phyloP scores from a whole-genome alignment of 2,329 filamentous ascomycete genomes.

The Lachnellula cervina region DNA sequence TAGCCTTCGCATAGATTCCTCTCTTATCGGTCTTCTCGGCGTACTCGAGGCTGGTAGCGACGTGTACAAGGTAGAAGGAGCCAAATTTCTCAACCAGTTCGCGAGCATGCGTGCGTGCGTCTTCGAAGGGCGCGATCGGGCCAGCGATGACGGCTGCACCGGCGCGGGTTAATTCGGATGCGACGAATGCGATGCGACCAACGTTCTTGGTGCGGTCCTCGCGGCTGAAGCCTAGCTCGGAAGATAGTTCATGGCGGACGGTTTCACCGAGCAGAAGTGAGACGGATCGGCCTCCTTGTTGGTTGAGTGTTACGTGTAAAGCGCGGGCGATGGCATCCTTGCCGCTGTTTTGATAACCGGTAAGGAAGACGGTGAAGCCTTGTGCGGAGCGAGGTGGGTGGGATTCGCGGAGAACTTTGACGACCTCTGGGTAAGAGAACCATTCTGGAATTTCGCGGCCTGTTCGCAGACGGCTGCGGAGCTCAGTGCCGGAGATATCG shows the following conservation, averaged over 20 bases:
- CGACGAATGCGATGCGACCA: slow-evolving; percentile 91
- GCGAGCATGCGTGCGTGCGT: slow-evolving; percentile 68
- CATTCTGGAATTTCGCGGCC: slow-evolving; percentile 96
- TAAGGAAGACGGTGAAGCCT: slow-evolving; percentile 98
- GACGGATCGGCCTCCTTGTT: slow-evolving; percentile 92
- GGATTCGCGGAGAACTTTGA: slow-evolving; percentile 91
- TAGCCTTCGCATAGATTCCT: slow-evolving; percentile 80
- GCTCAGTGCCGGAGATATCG: slow-evolving; percentile 84
- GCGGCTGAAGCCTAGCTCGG: slow-evolving; percentile 90
- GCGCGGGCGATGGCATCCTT: slow-evolving; percentile 96
- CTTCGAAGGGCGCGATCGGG: slow-evolving; percentile 90
- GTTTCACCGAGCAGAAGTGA: slow-evolving; percentile 94
- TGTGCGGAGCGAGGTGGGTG: slow-evolving; percentile 87
- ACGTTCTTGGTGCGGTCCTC: slow-evolving; percentile 95
- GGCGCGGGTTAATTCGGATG: slow-evolving; percentile 86
- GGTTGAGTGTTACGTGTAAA: slow-evolving; percentile 94
- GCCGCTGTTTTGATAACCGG: slow-evolving; percentile 92
- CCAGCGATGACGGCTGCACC: slow-evolving; percentile 94
- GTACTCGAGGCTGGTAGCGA: slow-evolving; percentile 86
- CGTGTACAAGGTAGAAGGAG: slow-evolving; percentile 91
- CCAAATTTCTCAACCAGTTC: slow-evolving; percentile 85
- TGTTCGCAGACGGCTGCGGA: slow-evolving; percentile 83
- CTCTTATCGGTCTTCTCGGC: slow-evolving; percentile 93
- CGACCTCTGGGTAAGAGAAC: slow-evolving; percentile 99
- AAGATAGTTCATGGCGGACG: slow-evolving; percentile 85